Base-by-base conservation (phyloP, 257 asterid genomes). In the Plantago ovata region DNA sequence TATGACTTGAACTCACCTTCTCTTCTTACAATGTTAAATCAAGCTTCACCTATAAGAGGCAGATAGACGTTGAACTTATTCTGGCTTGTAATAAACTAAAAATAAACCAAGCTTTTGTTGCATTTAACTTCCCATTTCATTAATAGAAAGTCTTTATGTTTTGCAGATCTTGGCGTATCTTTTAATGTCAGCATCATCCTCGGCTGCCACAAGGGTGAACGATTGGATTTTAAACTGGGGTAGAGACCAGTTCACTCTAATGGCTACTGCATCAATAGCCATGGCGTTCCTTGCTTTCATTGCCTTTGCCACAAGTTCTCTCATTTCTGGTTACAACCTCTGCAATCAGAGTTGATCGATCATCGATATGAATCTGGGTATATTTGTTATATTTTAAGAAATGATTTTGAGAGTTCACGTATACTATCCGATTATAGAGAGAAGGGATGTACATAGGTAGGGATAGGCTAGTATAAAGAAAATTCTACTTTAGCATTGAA, bases 191-290 rank as follows among this genome's bases (percentile, higher is more conserved):
- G 90, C 97, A 56, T 90, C 95, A 14, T 86, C 95, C 2, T 84
- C 96, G 2, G 86, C 98, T 7, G 96, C 98, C 7, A 84, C 95
- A 2, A 74, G 96, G 69, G 94, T 81, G 58, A 75, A 77, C 16
- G 98, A 84, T 70, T 87, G 98, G 98, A 75, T 77, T 38, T 74
- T 89, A 1, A 86, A 85, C 59, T 90, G 95, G 97, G 97, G 95
- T 1, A 79, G 78, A 51, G 97, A 90, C 47, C 67, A 80, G 69
- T 90, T 90, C 66, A 84, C 95, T 0, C 33, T 78, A 65, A 90
- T 84, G 97, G 95, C 95, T 0, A 77, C 72, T 60, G 91, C 94
- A 49, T 81, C 98, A 0, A 69, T 90, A 0, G 79, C 88, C 21
- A 63, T 87, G 77, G 86, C 98, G 0, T 90, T 90, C 67, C 71